Evolutionary conservation across 352 stramenopile species (phyloP), one percentile per base, ranked within the genome.

Genomic region (Phytophthora meadii): DNA sequence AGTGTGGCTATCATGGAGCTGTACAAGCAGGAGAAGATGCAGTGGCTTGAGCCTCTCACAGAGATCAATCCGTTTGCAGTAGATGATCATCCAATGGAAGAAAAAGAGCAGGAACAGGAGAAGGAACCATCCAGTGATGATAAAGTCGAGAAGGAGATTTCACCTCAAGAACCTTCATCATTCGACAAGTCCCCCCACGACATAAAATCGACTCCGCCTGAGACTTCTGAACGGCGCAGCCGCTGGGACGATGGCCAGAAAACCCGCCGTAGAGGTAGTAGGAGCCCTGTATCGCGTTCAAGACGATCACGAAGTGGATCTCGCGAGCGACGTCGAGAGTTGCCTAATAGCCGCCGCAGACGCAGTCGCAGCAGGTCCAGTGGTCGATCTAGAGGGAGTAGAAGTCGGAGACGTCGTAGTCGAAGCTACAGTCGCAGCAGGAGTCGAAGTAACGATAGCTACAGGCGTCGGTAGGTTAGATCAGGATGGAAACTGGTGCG

Each of bases 31-130:
- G 59, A 84, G 54, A 84, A 80, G 27, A 51, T 90, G 40, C 52
- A 77, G 45, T 95, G 87, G 87, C 54, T 95, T 2, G 80, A 95
- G 22, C 80, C 87, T 7, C 71, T 95, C 2, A 94, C 87, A 0
- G 77, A 85, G 14, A 65, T 78, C 5, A 81, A 94, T 56, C 84
- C 84, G 14, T 94, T 93, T 51, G 79, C 67, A 4, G 65, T 82
- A 14, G 75, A 93, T 32, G 79, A 91, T 41, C 47, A 75, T 15
- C 67, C 65, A 3, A 49, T 82, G 39, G 61, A 74, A 19, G 34
- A 67, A 37, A 46, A 53, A 17, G 42, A 59, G 8, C 19, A 51
- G 10, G 50, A 67, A 17, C 22, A 45, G 36, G 11, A 32, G 5
- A 28, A 59, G 25, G n/a, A 55, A n/a, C 41, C 8, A 39, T 28